Base-by-base conservation (phyloP, 176 grass and related monocot species). In the Oryza nivara region DNA sequence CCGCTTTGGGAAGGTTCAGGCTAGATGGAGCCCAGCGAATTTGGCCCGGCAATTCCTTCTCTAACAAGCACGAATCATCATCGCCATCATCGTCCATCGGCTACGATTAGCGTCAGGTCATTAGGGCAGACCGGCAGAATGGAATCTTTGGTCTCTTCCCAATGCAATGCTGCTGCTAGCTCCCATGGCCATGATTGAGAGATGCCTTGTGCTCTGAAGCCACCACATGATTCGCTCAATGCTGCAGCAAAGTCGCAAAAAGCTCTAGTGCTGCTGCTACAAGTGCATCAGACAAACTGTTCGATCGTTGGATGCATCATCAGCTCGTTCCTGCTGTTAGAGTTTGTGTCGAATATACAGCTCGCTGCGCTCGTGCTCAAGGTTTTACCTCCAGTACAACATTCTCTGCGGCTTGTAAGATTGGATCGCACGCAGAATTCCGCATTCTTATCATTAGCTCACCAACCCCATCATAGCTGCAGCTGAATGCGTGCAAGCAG, bases 401-500 rank as follows among this genome's bases (percentile, higher is more conserved):
- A 4, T 58, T 25, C 28, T 44, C 36, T 17, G 16, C 52, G 3
- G 16, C 4, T 77, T 70, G 51, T 49, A 49, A 32, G 67, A 36
- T 14, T 84, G 47, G 47, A 47, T 61, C 32, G 44, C 56, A 79
- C 45, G 81, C 82, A 89, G 82, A 35, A 9, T 3, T 20, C 56
- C 7, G 63, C 15, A 32, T 1, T 60, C 16, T 67, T 66, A 54
- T 67, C 74, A 65, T 72, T 82, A n/a, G 52, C 28, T 51, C 88
- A 56, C 78, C 88, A 79, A 75, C 84, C 80, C 6, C 48, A 87
- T 83, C 68, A 83, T 74, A 28, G 63, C 51, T 9, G 65, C 38
- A 3, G 36, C 51, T 35, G 34, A 63, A 83, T 70, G 80, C 89
- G 80, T 90, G 75, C 80, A 52, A 41, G 84, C 75, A 83, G 84